Percentiles rank a stretch among this genome's conserved stretches.
phyloP scores from a whole-genome alignment of 495 filamentous ascomycete species.

The Chaetomidium leptoderma region DNA sequence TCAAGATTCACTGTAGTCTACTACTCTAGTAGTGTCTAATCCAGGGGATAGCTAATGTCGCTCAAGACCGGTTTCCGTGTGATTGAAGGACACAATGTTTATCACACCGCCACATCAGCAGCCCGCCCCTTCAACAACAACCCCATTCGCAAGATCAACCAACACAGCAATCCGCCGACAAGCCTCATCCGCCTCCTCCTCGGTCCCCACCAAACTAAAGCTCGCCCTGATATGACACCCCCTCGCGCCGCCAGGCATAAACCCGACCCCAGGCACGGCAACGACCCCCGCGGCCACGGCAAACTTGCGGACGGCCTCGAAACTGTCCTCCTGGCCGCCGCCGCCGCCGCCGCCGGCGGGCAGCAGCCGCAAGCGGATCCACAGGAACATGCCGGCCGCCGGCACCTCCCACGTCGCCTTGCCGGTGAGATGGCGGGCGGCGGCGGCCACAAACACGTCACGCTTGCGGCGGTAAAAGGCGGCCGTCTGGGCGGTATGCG shows the following conservation, averaged over 20 bases:
- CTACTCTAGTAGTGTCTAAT: no score
- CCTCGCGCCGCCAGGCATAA: slow-evolving; percentile 10
- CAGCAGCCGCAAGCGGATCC: slow-evolving; percentile 10
- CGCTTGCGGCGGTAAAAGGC: slow-evolving; percentile 8
- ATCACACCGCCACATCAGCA: no score
- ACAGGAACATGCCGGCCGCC: slow-evolving; percentile 18
- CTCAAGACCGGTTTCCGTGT: no score
- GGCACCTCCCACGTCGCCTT: slow-evolving; percentile 12
- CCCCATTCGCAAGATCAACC: slow-evolving; percentile 8
- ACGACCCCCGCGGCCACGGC: slow-evolving; percentile 6
- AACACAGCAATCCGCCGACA: slow-evolving; percentile 11
- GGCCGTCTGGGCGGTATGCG: slow-evolving; percentile 3
- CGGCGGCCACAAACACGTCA: slow-evolving; percentile 13
- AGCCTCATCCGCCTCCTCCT: slow-evolving; percentile 9
- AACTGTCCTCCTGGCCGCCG: slow-evolving; percentile 15
- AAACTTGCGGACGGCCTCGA: slow-evolving; percentile 9
- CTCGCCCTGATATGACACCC: slow-evolving; percentile 9
- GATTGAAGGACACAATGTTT: no score
- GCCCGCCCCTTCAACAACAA: no score
- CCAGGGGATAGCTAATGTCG: no score
- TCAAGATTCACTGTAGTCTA: no score
- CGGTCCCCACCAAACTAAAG: slow-evolving; percentile 12
- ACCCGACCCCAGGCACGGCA: slow-evolving; percentile 11
- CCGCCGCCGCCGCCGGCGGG: no score
- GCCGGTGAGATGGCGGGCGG: slow-evolving; percentile 9